Base-by-base conservation (phyloP, 805 yeast genomes). In the Saturnispora zaruensis region DNA sequence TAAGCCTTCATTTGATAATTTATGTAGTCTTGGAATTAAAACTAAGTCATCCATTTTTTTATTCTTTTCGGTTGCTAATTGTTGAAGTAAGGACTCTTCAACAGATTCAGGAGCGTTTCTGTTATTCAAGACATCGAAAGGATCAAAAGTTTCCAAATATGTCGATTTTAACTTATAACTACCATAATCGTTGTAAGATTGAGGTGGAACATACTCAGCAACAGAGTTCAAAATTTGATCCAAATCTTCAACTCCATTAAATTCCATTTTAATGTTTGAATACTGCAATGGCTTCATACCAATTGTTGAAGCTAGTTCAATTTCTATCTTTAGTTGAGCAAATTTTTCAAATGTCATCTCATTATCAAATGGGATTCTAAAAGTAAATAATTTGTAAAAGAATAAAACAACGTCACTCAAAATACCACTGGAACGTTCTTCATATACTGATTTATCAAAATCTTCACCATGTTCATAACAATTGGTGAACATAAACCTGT, bases 161-260 rank as follows among this genome's bases (percentile, higher is more conserved):
- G 67, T 63, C 11, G 72, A 68, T 54, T 79, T 84, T 57, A 86
- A 67, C 23, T 77, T 67, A 62, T 82, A 86, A 43, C 75, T 74
- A 21, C 95, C 95, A 52, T 78, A 75, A 59, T 83, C 91, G 34
- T 72, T 73, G 40, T 82, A 64, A 3, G 87, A 87, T 20, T 73
- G 71, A 4, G 95, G 93, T 6, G 87, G 78, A 28, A 74, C 73
- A 58, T 73, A 86, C 4, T 66, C 72, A 1, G 87, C 73, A 26
- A 81, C 69, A 56, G 86, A 86, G 33, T 71, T 67, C 48, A 93
- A 68, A 3, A 68, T 66, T 3, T 62, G 64, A 54, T 79, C 84
- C 51, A 79, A 73, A 71, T 58, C 24, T 55, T 71, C 26, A 5
- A 25, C 21, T 60, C 58, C 16, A 51, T 55, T 54, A 60, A 65